Evolutionary conservation across 257 asterid species (phyloP).

Genomic region (Capsicum rhomboideum): DNA sequence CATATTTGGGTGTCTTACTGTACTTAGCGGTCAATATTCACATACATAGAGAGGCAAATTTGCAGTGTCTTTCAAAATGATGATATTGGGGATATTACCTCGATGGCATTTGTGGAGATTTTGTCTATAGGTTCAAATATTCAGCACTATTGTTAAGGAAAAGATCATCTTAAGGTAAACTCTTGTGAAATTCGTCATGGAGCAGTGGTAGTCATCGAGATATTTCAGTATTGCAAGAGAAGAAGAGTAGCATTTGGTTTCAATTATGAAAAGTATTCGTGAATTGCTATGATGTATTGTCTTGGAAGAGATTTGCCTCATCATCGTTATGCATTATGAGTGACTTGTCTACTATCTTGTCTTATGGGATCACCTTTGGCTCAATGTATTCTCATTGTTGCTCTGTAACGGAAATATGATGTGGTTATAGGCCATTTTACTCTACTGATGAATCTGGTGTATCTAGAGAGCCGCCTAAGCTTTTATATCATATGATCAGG

Average conservation of each 20-base stretch:
- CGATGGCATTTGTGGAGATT: slow-evolving; percentile 13
- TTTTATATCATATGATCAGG: background rate
- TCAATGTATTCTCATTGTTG: background rate
- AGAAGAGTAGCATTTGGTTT: slow-evolving; percentile 1
- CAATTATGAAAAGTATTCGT: background rate
- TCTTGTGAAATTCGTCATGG: background rate
- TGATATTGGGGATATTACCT: slow-evolving; percentile 15
- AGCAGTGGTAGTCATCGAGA: background rate
- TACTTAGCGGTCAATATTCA: slow-evolving; percentile 19
- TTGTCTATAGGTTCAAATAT: slow-evolving; percentile 10
- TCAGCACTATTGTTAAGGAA: slow-evolving; percentile 1
- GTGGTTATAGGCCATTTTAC: background rate
- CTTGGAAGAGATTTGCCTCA: background rate
- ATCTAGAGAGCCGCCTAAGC: background rate
- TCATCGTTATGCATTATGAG: background rate
- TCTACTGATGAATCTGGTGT: background rate
- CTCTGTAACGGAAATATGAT: background rate
- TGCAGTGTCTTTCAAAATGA: slow-evolving; percentile 6
- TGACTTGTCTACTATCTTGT: background rate
- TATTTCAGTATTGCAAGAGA: slow-evolving; percentile 1
- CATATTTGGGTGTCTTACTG: slow-evolving; percentile 13
- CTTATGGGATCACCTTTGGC: background rate
- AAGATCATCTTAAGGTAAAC: slow-evolving; percentile 3
- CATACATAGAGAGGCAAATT: slow-evolving; percentile 14
- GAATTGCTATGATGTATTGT: background rate